Evolutionary conservation across 495 filamentous ascomycete genomes (phyloP), one percentile per base, ranked within the genome.

Genomic region (Parathielavia hyrcaniae): DNA sequence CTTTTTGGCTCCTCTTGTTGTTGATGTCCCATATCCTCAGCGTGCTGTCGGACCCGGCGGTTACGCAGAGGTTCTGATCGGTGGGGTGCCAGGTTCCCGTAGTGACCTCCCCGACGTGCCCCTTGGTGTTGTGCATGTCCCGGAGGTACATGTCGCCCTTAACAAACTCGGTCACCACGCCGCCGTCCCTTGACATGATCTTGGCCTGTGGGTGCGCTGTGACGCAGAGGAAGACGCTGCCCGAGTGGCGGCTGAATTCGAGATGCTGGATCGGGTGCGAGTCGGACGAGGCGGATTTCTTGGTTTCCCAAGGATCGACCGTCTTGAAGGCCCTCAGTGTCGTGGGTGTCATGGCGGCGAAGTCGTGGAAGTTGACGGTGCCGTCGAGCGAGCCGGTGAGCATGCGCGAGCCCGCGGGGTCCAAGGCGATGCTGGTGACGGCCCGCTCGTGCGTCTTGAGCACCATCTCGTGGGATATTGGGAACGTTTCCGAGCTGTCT

Each of bases 141-240:
- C 93, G 81, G 55, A 98, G 73, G 67, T 98, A 98, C 92, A 96
- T 96, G 67, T 98, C 93, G 20, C 93, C 93, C 73, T 98, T 98
- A 53, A 87, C 84, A 61, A 95, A 96, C 69, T 97, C 90, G 2
- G 86, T 84, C 13, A 91, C 55, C 11, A 85, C 78, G 40, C 91
- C 90, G 9, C 93, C 93, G 75, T 98, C 92, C 61, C 93, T 84
- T 65, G 81, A 86, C 64, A 96, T 77, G 44, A 98, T 84, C 69
- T 89, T 90, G 3, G 92, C 89, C 68, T 98, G 95, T 2, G 91
- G 82, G 9, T 88, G 85, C 0, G 91, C 91, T 3, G 90, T 83
- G 20, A 97, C 77, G 61, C 93, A 90, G 26, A 98, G 83, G 46
- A 98, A 83, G 53, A 87, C 83, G 59, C 86, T 82, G 2, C 90